Evolutionary conservation across 2,329 filamentous ascomycete genomes (phyloP).

Genomic region (Aspergillus flavus): DNA sequence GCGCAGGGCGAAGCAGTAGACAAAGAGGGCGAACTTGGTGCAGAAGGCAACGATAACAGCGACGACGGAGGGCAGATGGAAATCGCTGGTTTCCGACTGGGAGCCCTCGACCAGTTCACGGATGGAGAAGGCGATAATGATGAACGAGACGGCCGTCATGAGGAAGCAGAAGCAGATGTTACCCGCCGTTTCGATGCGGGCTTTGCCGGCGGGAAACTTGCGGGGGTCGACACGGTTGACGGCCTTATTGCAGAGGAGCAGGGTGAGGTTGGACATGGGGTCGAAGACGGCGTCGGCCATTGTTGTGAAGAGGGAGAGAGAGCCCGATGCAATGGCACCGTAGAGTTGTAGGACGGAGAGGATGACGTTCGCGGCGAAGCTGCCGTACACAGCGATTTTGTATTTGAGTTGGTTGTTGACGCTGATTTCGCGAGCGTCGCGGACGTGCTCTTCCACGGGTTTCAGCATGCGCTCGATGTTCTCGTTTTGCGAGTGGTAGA

Average conservation of each 20-base stretch:
- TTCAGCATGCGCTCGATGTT: constrained; percentile 91
- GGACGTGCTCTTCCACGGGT: constrained; percentile 86
- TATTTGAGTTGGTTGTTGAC: constrained; percentile 74
- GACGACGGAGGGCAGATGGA: constrained; percentile 81
- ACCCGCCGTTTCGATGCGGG: constrained; percentile 89
- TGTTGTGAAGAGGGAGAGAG: constrained; percentile 94
- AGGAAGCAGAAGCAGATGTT: constrained; percentile 97
- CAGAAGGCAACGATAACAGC: constrained; percentile 81
- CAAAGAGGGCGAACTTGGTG: constrained; percentile 80
- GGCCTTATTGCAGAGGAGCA: constrained; percentile 85
- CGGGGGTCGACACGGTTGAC: constrained; percentile 83
- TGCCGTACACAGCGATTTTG: constrained; percentile 64
- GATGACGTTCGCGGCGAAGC: constrained; percentile 76
- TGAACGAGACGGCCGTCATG: constrained; percentile 89
- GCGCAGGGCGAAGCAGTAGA: constrained; percentile 90
- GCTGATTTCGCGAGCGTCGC: constrained; percentile 77
- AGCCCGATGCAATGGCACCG: constrained; percentile 81
- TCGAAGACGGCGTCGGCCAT: constrained; percentile 97
- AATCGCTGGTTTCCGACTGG: constrained; percentile 59
- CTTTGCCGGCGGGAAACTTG: constrained; percentile 89
- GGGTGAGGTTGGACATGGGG: constrained; percentile 81
- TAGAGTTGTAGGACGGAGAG: constrained; percentile 84
- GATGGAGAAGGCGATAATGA: constrained; percentile 86
- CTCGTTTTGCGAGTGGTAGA: constrained; percentile 90
- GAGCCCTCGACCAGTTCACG: constrained; percentile 64